A percentile compares a stretch with the other conserved stretches of the same genome.
Conservation (phyloP, 2,329 filamentous ascomycete genomes). For the Diaporthe citriasiana region DNA sequence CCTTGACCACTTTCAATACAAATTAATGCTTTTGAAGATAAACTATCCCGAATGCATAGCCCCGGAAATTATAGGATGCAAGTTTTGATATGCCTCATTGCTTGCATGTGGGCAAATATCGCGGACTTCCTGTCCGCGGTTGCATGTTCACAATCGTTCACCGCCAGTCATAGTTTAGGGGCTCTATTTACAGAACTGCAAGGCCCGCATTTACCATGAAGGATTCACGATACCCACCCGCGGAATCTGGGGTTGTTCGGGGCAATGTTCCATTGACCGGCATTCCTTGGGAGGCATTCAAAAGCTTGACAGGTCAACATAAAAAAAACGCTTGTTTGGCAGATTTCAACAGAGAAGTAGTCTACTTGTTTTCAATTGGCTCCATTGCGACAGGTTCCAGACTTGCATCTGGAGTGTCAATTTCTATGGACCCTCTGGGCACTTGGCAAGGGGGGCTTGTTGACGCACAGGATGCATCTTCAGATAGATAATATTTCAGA, state of each 20-base stretch:
- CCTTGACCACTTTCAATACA: not conserved
- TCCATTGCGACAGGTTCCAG: not conserved
- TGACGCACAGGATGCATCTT: not conserved
- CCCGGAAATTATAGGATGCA: not conserved
- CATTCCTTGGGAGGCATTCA: not conserved
- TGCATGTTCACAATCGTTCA: not conserved
- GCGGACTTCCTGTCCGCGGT: not conserved
- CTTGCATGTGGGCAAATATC: no score
- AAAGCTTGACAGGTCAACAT: not conserved
- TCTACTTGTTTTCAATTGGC: not conserved
- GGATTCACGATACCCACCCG: conserved; percentile 11
- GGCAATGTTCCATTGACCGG: not conserved
- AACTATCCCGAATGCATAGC: not conserved
- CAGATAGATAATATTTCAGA: not conserved
- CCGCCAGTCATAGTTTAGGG: conserved; percentile 14
- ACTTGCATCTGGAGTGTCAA: not conserved
- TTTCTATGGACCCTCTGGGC: not conserved
- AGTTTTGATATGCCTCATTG: not conserved
- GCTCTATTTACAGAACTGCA: not conserved
- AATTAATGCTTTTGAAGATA: not conserved
- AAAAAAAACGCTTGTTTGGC: no score
- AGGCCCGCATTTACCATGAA: not conserved
- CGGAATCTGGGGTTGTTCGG: conserved; percentile 9
- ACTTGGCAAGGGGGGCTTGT: not conserved
- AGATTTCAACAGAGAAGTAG: not conserved